A percentile compares a stretch with the other conserved stretches of the same genome.
These are phyloP conservation scores for Grigorovia transvaalensis DNA, from an alignment of 805 yeast genomes.

Conservation along the genomic window DNA sequence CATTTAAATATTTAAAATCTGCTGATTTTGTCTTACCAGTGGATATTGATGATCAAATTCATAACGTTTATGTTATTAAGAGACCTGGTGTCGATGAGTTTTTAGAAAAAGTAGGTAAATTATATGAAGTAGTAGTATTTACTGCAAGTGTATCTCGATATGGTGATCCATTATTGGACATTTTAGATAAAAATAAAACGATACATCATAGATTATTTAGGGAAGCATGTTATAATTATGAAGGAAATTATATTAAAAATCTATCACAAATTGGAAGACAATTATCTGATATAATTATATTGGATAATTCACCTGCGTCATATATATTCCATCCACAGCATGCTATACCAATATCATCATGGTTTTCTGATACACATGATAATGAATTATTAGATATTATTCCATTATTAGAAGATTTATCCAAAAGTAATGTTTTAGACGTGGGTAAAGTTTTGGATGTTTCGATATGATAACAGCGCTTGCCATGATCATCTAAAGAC, in stretches of 20 bases:
- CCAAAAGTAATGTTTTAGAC: conserved; percentile 64
- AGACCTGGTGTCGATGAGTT: conserved; percentile 98
- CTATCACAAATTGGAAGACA: conserved; percentile 92
- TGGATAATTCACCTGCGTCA: conserved; percentile 98
- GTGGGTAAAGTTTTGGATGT: conserved; percentile 81
- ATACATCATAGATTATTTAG: conserved; percentile 89
- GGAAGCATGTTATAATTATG: conserved; percentile 87
- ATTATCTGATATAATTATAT: conserved; percentile 68
- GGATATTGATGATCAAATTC: conserved; percentile 85
- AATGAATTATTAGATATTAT: conserved; percentile 86
- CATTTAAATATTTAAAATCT: conserved; percentile 81
- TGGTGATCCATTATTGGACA: conserved; percentile 91
- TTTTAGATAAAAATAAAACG: conserved; percentile 61
- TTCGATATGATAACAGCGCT: conserved; percentile 24
- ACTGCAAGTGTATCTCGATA: conserved; percentile 93
- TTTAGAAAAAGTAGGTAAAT: conserved; percentile 65
- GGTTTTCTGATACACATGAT: conserved; percentile 98
- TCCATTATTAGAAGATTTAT: conserved; percentile 81
- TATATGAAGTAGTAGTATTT: conserved; percentile 91
- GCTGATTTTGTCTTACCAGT: conserved; percentile 98
- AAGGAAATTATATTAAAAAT: conserved; percentile 91
- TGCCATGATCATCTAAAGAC: not conserved
- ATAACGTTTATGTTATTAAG: conserved; percentile 91
- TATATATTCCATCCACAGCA: conserved; percentile 96
- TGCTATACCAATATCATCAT: conserved; percentile 91